These are phyloP conservation scores for Globisporangium paddicum DNA, from an alignment of 352 stramenopile species.

Conservation along the genomic window DNA sequence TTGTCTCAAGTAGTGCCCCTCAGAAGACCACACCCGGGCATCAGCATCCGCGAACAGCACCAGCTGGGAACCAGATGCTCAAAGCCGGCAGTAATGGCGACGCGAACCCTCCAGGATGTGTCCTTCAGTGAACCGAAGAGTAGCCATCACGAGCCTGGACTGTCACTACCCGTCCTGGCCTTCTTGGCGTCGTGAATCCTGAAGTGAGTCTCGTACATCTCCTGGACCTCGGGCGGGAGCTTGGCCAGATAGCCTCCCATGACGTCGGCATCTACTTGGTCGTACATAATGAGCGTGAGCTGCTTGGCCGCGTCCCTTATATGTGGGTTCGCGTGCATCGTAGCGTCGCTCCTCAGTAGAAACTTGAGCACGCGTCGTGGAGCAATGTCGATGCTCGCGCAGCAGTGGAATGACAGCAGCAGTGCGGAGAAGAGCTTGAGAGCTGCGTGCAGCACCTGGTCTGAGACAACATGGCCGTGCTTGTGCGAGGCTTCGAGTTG, in stretches of 20 bases:
- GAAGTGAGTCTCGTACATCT: conserved; percentile 9
- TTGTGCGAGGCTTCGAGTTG: conserved; percentile 13
- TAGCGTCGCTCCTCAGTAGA: conserved; percentile 21
- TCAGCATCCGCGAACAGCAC: background rate
- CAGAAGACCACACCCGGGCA: background rate
- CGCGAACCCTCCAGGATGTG: conserved; percentile 12
- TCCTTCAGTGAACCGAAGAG: background rate
- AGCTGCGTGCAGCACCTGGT: conserved; percentile 29
- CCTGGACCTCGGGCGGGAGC: background rate
- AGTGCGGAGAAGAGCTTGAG: conserved; percentile 40
- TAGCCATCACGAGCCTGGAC: background rate
- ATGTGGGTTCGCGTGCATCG: conserved; percentile 34
- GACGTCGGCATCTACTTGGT: conserved; percentile 28
- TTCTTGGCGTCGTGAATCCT: background rate
- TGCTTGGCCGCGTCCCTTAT: conserved; percentile 34
- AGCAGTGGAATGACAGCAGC: conserved; percentile 40
- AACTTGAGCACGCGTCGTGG: conserved; percentile 32
- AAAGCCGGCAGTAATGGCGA: background rate
- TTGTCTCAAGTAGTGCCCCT: background rate
- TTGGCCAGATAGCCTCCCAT: conserved; percentile 7
- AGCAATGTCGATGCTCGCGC: conserved; percentile 39
- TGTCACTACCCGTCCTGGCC: background rate
- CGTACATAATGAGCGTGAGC: conserved; percentile 27
- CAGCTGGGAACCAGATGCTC: background rate
- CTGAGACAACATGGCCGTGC: conserved; percentile 7